phyloP scores from a whole-genome alignment of 805 yeast genomes.

The Wickerhamiella kazuoi region DNA sequence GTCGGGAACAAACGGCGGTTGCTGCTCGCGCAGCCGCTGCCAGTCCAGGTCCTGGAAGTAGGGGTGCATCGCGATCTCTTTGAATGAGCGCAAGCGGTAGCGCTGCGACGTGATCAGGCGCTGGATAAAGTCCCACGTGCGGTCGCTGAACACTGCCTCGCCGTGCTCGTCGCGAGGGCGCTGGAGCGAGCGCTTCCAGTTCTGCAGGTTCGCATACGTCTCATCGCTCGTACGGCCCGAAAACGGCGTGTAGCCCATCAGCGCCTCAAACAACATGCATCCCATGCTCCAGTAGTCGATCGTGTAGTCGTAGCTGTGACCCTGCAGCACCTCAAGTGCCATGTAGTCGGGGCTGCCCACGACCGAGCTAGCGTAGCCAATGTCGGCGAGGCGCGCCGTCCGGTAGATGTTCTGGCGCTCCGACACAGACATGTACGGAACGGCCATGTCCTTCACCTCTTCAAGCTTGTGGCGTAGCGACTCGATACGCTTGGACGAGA shows the following conservation, averaged over 20 bases:
- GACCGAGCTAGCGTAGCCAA: slow-evolving; percentile 80
- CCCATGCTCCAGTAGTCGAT: slow-evolving; percentile 99
- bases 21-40: slow-evolving; percentile 43
- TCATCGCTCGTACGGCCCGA: slow-evolving; percentile 88
- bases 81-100: slow-evolving; percentile 56
- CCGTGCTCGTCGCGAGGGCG: slow-evolving; percentile 90
- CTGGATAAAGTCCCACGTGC: slow-evolving; percentile 83
- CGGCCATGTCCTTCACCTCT: slow-evolving; percentile 58
- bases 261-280: slow-evolving; percentile 88
- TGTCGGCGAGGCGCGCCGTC: slow-evolving; percentile 49
- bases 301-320: slow-evolving; percentile 82
- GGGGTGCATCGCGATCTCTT: slow-evolving; percentile 60
- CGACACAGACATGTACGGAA: slow-evolving; percentile 51
- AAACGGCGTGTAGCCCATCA: slow-evolving; percentile 95
- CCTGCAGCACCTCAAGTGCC: slow-evolving; percentile 95
- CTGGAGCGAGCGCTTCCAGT: slow-evolving; percentile 75
- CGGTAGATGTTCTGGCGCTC: slow-evolving; percentile 82
- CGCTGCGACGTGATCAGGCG: slow-evolving; percentile 66
- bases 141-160: slow-evolving; percentile 77
- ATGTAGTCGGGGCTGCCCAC: slow-evolving; percentile 98
- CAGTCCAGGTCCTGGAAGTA: slow-evolving; percentile 79
- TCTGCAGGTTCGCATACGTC: slow-evolving; percentile 79
- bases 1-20: slow-evolving; percentile 95
- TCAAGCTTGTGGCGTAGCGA: slow-evolving; percentile 56
- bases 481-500: slow-evolving; percentile 81